phyloP scores from a whole-genome alignment of 1,284 basidiomycete species.

The Wallemia ichthyophaga region DNA sequence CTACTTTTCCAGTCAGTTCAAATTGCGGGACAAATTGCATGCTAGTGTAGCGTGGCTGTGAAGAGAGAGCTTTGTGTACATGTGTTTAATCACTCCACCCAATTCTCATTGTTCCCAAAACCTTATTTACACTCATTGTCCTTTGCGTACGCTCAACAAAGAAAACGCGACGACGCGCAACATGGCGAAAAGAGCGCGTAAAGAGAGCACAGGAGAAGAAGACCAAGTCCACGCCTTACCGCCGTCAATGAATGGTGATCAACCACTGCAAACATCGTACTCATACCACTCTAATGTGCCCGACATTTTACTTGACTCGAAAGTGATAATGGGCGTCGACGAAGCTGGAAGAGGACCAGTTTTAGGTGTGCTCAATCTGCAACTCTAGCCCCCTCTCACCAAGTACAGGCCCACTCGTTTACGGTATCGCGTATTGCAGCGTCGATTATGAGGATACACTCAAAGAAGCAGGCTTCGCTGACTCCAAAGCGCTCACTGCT shows the following conservation, averaged over 20 bases:
- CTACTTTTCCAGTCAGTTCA: background rate
- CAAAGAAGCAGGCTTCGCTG: constrained; percentile 62
- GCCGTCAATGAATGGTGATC: background rate
- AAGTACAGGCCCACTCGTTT: constrained; percentile 43
- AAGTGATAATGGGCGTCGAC: constrained; percentile 58
- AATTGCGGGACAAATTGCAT: background rate
- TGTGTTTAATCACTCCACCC: background rate
- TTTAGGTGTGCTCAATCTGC: constrained; percentile 22
- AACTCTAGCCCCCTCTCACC: background rate
- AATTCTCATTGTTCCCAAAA: background rate
- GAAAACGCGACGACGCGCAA: background rate
- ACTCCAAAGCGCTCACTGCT: constrained; percentile 68
- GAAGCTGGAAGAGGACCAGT: constrained; percentile 89
- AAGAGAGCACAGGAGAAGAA: background rate
- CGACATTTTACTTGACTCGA: background rate
- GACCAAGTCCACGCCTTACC: background rate
- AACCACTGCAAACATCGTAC: background rate
- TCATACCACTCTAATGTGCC: background rate
- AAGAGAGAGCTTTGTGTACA: no score
- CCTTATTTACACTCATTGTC: background rate
- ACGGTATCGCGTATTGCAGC: constrained; percentile 80
- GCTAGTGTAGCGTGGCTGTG: no score
- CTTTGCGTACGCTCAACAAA: background rate
- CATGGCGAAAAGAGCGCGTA: background rate
- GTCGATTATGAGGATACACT: constrained; percentile 40